Base-by-base conservation (phyloP, 2,329 filamentous ascomycete species). In the Metarhizium album region DNA sequence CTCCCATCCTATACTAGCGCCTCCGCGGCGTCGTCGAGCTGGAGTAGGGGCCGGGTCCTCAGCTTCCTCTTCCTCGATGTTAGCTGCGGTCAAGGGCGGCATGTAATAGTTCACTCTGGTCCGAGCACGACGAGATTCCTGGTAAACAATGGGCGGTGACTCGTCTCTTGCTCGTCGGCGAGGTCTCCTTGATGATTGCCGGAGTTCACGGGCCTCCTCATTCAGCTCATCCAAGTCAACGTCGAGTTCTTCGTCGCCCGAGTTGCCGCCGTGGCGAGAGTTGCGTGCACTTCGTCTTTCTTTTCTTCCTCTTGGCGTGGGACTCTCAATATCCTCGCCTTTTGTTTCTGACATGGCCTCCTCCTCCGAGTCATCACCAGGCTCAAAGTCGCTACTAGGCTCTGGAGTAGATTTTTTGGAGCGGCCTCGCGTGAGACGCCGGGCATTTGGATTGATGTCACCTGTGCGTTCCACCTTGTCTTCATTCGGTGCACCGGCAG, bases 31-130 rank as follows among this genome's bases (percentile, higher is more conserved):
- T 45, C 86, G 81, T 51, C 84, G 83, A 22, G 82, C 80, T 37
- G 86, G 82, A 3, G 86, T 85, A 7, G 87, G 79, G 5, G 79
- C 79, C 9, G 79, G 72, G 51, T 82, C 81, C 46, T 83, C 80
- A 45, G 80, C 84, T 29, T 86, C 86, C 47, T 89, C 83, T 49
- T 84, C 85, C 57, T 95, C 89, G 1, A 87, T 78, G 40, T 83
- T 76, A 18, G 67, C 68, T 7, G 69, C 65, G 9, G 68, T 69
- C 40, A 90, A 82, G 1, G 88, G 83, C 42, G 87, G 81, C 62
- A 96, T 87, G 52, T 86, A 86, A 67, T 97, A 97, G 64, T 95
- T 87, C 29, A 93, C 86, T 49, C 80, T 72, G 27, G 73, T 71
- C 27, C 80, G 76, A 40, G 77, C 73, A 45, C 77, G 74, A 49